These are phyloP conservation scores for Ustilago cynodontis DNA, from an alignment of 1,284 basidiomycete genomes.

Conservation along the genomic window DNA sequence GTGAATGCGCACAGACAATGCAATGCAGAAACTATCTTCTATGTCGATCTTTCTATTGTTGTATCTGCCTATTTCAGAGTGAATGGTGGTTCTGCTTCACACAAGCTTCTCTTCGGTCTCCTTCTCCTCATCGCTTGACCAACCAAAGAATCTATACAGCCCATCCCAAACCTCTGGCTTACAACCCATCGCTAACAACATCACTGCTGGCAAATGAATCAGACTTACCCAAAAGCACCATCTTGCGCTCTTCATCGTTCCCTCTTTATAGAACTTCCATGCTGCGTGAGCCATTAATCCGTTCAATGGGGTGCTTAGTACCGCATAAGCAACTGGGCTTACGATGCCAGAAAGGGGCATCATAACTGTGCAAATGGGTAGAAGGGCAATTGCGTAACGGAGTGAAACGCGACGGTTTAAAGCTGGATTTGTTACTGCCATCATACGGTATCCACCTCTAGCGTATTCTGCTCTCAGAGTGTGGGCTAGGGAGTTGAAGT, in stretches of 20 bases:
- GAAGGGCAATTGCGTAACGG: conserved; percentile 82
- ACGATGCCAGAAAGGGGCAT: conserved; percentile 63
- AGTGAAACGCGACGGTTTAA: conserved; percentile 88
- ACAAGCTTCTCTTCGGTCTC: conserved; percentile 15
- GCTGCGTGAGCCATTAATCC: conserved; percentile 79
- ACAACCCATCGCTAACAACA: conserved; percentile 87
- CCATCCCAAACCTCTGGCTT: conserved; percentile 66
- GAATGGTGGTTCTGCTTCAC: neutral
- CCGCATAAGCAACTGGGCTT: conserved; percentile 76
- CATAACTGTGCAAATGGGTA: conserved; percentile 85
- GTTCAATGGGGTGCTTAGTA: conserved; percentile 84
- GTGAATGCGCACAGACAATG: neutral
- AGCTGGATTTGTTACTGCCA: conserved; percentile 82
- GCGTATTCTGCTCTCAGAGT: conserved; percentile 89
- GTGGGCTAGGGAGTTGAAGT: conserved; percentile 95
- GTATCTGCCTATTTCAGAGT: neutral
- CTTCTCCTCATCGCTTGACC: conserved; percentile 13
- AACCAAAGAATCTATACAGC: conserved; percentile 39
- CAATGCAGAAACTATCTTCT: neutral
- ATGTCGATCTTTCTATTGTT: neutral
- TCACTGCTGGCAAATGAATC: conserved; percentile 90
- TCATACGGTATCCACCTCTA: conserved; percentile 93
- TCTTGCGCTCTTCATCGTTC: conserved; percentile 82
- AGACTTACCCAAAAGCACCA: conserved; percentile 78
- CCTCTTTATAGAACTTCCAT: conserved; percentile 74